Percentiles rank a stretch among this genome's conserved stretches.
Conservation (phyloP, 345 rosid species). For the Brassica carinata region DNA sequence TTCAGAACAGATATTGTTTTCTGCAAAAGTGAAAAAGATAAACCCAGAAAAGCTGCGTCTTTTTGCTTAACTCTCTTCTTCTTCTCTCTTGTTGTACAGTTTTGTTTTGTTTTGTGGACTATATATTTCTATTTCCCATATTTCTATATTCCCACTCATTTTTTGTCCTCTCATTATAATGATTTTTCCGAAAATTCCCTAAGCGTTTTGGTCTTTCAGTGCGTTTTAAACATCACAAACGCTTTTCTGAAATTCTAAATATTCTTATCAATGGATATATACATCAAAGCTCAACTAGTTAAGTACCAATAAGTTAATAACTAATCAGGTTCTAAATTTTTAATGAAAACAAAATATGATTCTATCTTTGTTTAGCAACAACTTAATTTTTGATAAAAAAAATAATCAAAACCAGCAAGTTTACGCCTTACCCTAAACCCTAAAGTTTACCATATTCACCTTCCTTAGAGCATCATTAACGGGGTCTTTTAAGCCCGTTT, state of each 20-base stretch:
- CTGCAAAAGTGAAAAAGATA: slow-evolving; percentile 17
- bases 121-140: too few relatives aligned
- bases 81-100: slow-evolving; percentile 2
- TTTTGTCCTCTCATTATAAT: slow-evolving; percentile 12
- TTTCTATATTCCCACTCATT: slow-evolving; percentile 5
- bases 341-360: not conserved
- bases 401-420: too few relatives aligned
- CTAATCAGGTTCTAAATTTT: not conserved
- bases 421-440: too few relatives aligned
- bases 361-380: not conserved
- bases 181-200: not conserved
- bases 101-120: slow-evolving; percentile 12
- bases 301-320: too few relatives aligned
- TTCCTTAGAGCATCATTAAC: too few relatives aligned
- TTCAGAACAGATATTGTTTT: slow-evolving; percentile 13
- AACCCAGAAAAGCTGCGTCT: slow-evolving; percentile 38
- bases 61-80: slow-evolving; percentile 18
- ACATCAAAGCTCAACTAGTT: not conserved
- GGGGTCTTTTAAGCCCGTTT: too few relatives aligned
- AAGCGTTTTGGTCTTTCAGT: not conserved
- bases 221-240: not conserved
- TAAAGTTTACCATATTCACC: too few relatives aligned
- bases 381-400: not conserved
- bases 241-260: not conserved
- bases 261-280: not conserved